These are phyloP conservation scores for Blastobotrys elegans DNA, from an alignment of 1,139 yeast genomes.

Conservation along the genomic window DNA sequence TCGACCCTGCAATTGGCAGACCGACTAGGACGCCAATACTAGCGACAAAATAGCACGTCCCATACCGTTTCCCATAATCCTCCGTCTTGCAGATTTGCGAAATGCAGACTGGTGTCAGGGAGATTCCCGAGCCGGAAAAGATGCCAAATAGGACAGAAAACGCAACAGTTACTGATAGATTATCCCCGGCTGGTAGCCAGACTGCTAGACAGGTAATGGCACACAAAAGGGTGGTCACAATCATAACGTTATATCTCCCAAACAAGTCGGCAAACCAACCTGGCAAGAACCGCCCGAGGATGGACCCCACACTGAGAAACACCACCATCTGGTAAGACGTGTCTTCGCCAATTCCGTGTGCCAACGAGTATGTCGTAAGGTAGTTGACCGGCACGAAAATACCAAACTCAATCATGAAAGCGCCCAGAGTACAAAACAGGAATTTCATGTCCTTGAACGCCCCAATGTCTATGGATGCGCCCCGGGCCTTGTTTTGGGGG, in stretches of 20 bases:
- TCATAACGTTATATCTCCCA: slow-evolving; percentile 52
- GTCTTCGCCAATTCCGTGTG: slow-evolving; percentile 39
- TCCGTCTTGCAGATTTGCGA: slow-evolving; percentile 59
- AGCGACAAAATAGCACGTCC: slow-evolving; percentile 61
- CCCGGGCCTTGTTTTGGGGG: slow-evolving; percentile 23
- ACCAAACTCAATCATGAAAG: slow-evolving; percentile 46
- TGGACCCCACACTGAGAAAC: slow-evolving; percentile 44
- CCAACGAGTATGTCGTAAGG: slow-evolving; percentile 47
- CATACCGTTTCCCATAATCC: slow-evolving; percentile 63
- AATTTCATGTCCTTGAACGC: slow-evolving; percentile 42
- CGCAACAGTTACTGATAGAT: slow-evolving; percentile 39
- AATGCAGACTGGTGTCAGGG: slow-evolving; percentile 44
- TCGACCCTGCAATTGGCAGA: slow-evolving; percentile 51
- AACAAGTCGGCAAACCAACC: slow-evolving; percentile 47
- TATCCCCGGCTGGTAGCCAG: slow-evolving; percentile 54
- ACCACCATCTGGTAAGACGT: slow-evolving; percentile 44
- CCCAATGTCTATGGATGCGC: slow-evolving; percentile 37
- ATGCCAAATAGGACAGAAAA: slow-evolving; percentile 53
- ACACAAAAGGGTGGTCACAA: slow-evolving; percentile 38
- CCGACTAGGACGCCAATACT: slow-evolving; percentile 54
- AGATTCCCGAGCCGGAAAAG: slow-evolving; percentile 45
- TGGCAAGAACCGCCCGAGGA: slow-evolving; percentile 44
- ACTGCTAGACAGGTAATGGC: slow-evolving; percentile 36
- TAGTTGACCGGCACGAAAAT: slow-evolving; percentile 49
- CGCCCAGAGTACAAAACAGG: slow-evolving; percentile 40